Base-by-base conservation (phyloP, 2,329 filamentous ascomycete genomes). In the Acarospora socialis region DNA sequence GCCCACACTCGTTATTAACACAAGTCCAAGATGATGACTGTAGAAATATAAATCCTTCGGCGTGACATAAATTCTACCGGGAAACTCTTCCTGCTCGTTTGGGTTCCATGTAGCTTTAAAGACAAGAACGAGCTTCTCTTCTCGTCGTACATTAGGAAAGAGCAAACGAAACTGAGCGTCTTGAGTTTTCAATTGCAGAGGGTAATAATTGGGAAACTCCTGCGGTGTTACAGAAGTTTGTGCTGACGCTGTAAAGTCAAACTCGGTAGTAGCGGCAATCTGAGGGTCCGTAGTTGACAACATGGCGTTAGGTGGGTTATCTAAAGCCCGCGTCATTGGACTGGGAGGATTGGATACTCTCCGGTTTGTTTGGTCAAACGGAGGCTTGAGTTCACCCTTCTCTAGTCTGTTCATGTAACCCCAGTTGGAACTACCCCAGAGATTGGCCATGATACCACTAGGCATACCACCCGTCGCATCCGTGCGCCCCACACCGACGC, bases 11-110 rank as follows among this genome's bases (percentile, higher is more conserved):
- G 84, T 87, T 1, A 87, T 81, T 21, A 93, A 66, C 1, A 95
- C 79, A 4, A 98, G 67, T 4, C 90, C 90, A 52, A 94, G 75
- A 49, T 94, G 81, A 48, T 95, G 81, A 46, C 86, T 92, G 56
- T 94, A 98, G 50, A 98, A 95, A 54, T 92, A 95, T 52, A 98
- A 75, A 42, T 86, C 80, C 39, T 78, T 75, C 0, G 77, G 68
- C 1, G 87, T 95, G 37, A 93, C 76, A 52, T 92, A 98, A 15
- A 92, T 75, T 32, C 90, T 73, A 1, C 90, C 77, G 6, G 77
- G 77, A 37, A 95, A 82, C 38, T 81, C 76, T 53, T 81, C 77
- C 43, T 75, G 69, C 33, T 80, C 75, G 43, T 75, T 78, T 1
- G 75, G 73, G 46, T 73, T 78, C 83, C 90, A 98, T 1, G 83